A percentile compares a stretch with the other conserved stretches of the same genome.
Conservation (phyloP, 192 early-diverging fungal genomes). For the Entomortierella lignicola region DNA sequence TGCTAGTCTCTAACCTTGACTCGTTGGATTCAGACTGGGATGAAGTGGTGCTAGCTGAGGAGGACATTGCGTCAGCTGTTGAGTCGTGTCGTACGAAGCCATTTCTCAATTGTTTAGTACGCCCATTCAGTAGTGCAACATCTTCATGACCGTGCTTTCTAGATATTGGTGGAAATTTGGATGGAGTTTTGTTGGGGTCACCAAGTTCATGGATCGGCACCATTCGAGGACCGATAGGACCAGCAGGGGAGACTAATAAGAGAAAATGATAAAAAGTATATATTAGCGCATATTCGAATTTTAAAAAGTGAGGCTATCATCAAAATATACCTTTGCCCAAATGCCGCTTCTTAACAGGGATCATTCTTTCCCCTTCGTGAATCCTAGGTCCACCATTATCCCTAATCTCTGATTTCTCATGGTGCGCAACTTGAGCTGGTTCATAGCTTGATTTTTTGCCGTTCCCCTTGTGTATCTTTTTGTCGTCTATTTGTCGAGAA, state of each 20-base stretch:
- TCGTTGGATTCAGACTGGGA: background rate
- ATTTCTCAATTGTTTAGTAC: conserved; percentile 7
- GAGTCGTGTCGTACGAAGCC: background rate
- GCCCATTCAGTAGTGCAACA: background rate
- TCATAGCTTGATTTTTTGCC: background rate
- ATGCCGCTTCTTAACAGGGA: conserved; percentile 49
- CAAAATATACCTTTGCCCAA: conserved; percentile 12
- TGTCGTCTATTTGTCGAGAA: background rate
- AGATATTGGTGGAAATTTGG: background rate
- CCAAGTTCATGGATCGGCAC: conserved; percentile 36
- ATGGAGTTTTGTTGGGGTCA: background rate
- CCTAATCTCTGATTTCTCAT: background rate
- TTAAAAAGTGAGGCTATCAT: background rate
- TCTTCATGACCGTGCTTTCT: conserved; percentile 1
- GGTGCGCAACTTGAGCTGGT: background rate
- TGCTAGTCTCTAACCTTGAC: background rate
- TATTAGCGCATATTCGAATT: no score
- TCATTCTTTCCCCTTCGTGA: conserved; percentile 20
- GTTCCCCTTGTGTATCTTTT: background rate
- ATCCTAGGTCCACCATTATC: conserved; percentile 4
- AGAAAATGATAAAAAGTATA: no score
- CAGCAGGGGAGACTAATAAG: background rate
- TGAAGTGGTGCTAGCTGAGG: background rate
- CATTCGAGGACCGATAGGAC: conserved; percentile 25
- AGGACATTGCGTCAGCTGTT: background rate